Base-by-base conservation (phyloP, 768 basidiomycete species). In the Boletus rex-veris region DNA sequence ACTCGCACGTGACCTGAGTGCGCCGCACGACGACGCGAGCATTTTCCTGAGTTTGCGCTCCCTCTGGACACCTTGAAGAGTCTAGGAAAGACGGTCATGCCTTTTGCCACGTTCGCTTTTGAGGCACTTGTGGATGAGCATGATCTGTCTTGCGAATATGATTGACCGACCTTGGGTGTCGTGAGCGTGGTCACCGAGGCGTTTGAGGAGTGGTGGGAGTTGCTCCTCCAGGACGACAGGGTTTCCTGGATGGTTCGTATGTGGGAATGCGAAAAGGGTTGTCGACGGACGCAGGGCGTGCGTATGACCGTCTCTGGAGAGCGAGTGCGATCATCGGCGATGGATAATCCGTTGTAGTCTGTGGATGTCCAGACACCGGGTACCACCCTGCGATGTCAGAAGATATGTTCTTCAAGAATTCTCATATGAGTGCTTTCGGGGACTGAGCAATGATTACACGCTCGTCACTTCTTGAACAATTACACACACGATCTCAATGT, bases 1-100 rank as follows among this genome's bases (percentile, higher is more conserved):
- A 94, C 70, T 89, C 87, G 62, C 91, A 93, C 43, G 92, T 84
- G 14, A 91, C 91, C 71, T 92, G 92, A 15, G 92, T 90, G 49
- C 90, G 75, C 55, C 90, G 73, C 10, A 94, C 88, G 43, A 92
- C 85, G 16, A 82, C 85, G 77, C 88, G 88, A 43, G 78, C 64
- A 51, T 75, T 80, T 26, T 84, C 80, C 35, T 75, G 69, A 49
- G 50, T 68, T 8, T 62, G 46, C 0, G 72, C 59, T 1, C 72
- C 76, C 55, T 74, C 26, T 76, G 2, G 81, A 80, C 15, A 92
- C 84, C 71, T 93, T 94, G 49, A 92, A 90, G 30, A 93, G 75
- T 3, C 92, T 92, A 3, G 90, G 91, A 68, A 94, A 94, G 58
- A 92, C 83, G 0, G 90, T 91, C 5, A 88, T 84, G 11, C 92